These are phyloP conservation scores for Krasilnikovozyma curviuscula DNA, from an alignment of 768 basidiomycete species.

Conservation along the genomic window DNA sequence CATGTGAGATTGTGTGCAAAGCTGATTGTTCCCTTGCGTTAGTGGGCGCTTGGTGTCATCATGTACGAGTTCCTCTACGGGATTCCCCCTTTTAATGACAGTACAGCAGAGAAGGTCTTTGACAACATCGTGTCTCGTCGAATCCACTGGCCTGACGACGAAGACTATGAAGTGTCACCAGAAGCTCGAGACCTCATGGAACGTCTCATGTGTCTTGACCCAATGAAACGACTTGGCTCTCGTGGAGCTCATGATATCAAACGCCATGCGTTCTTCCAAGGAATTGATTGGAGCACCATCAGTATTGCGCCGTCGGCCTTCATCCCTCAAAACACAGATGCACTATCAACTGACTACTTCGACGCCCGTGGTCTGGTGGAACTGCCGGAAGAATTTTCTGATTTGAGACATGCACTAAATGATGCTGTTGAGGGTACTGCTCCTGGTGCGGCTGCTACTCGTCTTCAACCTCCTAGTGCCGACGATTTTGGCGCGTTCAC, in stretches of 20 bases:
- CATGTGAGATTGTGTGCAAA: slow-evolving; percentile 10
- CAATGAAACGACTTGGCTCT: slow-evolving; percentile 57
- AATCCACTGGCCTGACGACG: slow-evolving; percentile 86
- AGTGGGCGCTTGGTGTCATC: slow-evolving; percentile 98
- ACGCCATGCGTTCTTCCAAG: slow-evolving; percentile 69
- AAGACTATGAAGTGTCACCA: slow-evolving; percentile 49
- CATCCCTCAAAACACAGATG: slow-evolving; percentile 84
- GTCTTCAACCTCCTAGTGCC: slow-evolving; percentile 29
- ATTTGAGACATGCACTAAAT: slow-evolving; percentile 15
- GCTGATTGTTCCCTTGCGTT: slow-evolving; percentile 8
- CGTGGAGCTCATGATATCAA: slow-evolving; percentile 85
- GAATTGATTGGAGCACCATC: slow-evolving; percentile 83
- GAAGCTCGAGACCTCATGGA: slow-evolving; percentile 84
- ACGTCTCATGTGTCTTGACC: slow-evolving; percentile 61
- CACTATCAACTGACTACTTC: slow-evolving; percentile 99
- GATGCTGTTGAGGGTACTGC: slow-evolving; percentile 9
- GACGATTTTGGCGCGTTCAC: slow-evolving; percentile 96
- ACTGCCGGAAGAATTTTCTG: slow-evolving; percentile 27
- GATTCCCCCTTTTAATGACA: slow-evolving; percentile 91
- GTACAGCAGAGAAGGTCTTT: slow-evolving; percentile 90
- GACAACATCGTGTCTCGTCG: slow-evolving; percentile 91
- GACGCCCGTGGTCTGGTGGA: slow-evolving; percentile 56
- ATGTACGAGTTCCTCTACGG: slow-evolving; percentile 96
- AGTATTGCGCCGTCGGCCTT: slow-evolving; percentile 77
- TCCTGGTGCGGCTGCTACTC: slow-evolving; percentile 30